Base-by-base conservation (phyloP, 345 rosid species). In the Eucalyptus erythrocorys region DNA sequence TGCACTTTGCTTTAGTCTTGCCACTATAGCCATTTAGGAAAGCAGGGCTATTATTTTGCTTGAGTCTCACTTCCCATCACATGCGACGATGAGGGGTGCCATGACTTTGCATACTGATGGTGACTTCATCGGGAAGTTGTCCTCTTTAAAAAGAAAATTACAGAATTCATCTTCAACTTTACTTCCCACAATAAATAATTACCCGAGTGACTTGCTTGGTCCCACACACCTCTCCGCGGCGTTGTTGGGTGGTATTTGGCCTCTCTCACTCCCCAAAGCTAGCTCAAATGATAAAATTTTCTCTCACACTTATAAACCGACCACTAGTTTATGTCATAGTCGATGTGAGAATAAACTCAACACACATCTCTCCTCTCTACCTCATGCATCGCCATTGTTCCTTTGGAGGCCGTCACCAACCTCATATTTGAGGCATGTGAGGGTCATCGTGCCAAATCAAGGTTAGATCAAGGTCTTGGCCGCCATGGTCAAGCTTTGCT, bases 51-150 rank as follows among this genome's bases (percentile, higher is more conserved):
- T 14, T 14, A 4, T 64, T 64, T 64, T n/a, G 37, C 76, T 7
- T 27, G 68, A 59, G 68, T 59, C 16, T 30, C 37, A 64, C 37
- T 64, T n/a, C 16, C 76, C 19, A 81, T 37, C 48, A 45, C n/a
- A 88, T n/a, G 15, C 88, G 91, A n/a, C 15, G 93, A 93, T 37
- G 93, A 87, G 21, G 88, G 86, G 1, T 6, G 66, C 19, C 92
- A 10, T 82, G 17, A 43, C 94, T 0, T 87, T 88, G 13, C 85
- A 93, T 87, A 90, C 92, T 64, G 16, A 64, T n/a, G 40, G 37
- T 13, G 76, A 64, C 76, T 64, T 64, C 76, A 7, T 64, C 21
- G 2, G 37, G 76, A 64, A 64, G 76, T n/a, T n/a, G 8, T n/a
- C 76, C 4, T 64, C 76, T 14, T 64, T 15, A 64, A 14, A 21